Evolutionary conservation across 1,139 yeast genomes (phyloP).

Genomic region (Yamadazyma aaseri): DNA sequence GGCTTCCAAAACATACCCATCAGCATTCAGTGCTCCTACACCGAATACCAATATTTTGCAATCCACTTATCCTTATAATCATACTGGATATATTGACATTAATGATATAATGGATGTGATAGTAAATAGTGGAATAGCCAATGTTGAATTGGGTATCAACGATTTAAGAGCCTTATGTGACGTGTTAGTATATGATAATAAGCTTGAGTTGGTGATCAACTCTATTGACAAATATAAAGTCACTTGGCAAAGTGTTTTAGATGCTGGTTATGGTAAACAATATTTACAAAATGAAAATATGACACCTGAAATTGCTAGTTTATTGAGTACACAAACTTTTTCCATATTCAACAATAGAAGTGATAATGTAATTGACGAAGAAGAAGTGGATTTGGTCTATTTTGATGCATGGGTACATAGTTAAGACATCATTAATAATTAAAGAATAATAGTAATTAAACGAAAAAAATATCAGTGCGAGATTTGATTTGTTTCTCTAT

Average conservation of each 20-base stretch:
- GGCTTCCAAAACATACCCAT: slow-evolving; percentile 73
- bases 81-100: slow-evolving; percentile 66
- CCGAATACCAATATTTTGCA: slow-evolving; percentile 26
- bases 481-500: slow-evolving; percentile 1
- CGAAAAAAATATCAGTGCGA: too few relatives aligned
- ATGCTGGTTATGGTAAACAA: slow-evolving; percentile 56
- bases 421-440: slow-evolving; percentile 1
- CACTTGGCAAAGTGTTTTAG: slow-evolving; percentile 61
- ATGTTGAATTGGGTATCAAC: slow-evolving; percentile 70
- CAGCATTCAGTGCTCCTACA: slow-evolving; percentile 50
- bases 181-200: slow-evolving; percentile 84
- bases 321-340: slow-evolving; percentile 21
- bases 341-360: slow-evolving; percentile 37
- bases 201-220: slow-evolving; percentile 58
- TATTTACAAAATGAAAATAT: slow-evolving; percentile 25
- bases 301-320: slow-evolving; percentile 6
- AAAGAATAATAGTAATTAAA: too few relatives aligned
- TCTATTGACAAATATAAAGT: slow-evolving; percentile 55
- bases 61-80: slow-evolving; percentile 50
- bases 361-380: slow-evolving; percentile 31
- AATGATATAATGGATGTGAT: slow-evolving; percentile 77
- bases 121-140: slow-evolving; percentile 69
- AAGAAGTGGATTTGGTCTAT: slow-evolving; percentile 36
- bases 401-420: slow-evolving; percentile 41
- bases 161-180: slow-evolving; percentile 86